Evolutionary conservation across 768 basidiomycete species (phyloP).

Genomic region (Mrakia blollopis): DNA sequence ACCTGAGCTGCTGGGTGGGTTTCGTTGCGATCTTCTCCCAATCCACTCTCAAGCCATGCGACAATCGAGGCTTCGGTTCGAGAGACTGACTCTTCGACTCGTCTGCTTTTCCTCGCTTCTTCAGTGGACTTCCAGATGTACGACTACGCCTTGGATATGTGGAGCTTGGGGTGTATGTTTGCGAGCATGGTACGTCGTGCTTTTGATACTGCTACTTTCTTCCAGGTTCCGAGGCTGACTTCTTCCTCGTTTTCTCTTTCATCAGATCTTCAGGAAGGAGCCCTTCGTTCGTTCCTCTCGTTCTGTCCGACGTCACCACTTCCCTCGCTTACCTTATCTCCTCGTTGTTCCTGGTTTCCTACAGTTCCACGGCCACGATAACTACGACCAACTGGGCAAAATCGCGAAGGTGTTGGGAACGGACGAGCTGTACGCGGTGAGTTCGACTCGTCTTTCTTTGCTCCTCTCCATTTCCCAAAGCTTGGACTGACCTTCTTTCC

Average conservation of each 20-base stretch:
- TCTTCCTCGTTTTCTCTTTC: background rate
- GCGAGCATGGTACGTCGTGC: conserved; percentile 68
- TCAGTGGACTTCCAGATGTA: conserved; percentile 94
- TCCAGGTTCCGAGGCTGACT: background rate
- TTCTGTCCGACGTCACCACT: background rate
- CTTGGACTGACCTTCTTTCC: background rate
- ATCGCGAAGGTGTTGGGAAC: conserved; percentile 97
- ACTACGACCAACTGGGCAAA: conserved; percentile 96
- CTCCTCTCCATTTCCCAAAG: too few relatives aligned
- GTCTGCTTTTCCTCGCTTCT: background rate
- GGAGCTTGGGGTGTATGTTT: conserved; percentile 98
- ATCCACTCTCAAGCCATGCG: background rate
- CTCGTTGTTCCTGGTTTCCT: too few relatives aligned
- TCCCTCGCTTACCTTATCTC: background rate
- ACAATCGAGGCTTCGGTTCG: background rate
- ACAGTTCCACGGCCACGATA: conserved; percentile 98
- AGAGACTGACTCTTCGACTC: background rate
- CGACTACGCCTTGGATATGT: conserved; percentile 96
- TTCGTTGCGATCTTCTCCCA: background rate
- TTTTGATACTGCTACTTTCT: background rate
- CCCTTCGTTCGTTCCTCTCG: conserved; percentile 47
- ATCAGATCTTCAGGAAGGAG: conserved; percentile 86
- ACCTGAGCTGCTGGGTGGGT: conserved; percentile 60
- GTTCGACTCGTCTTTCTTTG: conserved; percentile 24
- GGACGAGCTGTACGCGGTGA: conserved; percentile 73